Conservation (phyloP, 495 filamentous ascomycete genomes). For the Xylaria nigripes region DNA sequence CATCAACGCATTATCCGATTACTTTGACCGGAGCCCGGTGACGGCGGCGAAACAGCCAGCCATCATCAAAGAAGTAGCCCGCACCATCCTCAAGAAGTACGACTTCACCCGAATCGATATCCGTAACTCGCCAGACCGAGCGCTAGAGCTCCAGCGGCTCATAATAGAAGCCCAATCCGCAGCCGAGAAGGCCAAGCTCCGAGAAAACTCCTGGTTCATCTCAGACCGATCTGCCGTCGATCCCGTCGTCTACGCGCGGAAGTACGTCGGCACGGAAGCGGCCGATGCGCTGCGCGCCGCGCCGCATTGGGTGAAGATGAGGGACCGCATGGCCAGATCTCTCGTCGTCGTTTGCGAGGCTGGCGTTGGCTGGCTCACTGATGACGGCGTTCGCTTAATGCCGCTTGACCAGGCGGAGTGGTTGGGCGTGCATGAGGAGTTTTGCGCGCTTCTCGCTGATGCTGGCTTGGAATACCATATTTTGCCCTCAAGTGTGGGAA, state of each 20-base stretch:
- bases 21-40: slow-evolving; percentile 18
- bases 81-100: slow-evolving; percentile 32
- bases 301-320: slow-evolving; percentile 28
- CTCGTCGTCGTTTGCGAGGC: slow-evolving; percentile 41
- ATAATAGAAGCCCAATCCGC: slow-evolving; percentile 39
- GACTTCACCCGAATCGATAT: slow-evolving; percentile 36
- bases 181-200: slow-evolving; percentile 25
- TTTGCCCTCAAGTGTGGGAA: slow-evolving; percentile 12
- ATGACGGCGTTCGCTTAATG: slow-evolving; percentile 48
- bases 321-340: slow-evolving; percentile 28
- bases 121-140: slow-evolving; percentile 20
- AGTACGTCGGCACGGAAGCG: slow-evolving; percentile 30
- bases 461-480: slow-evolving; percentile 19
- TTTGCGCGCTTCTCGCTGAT: slow-evolving; percentile 20
- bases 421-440: slow-evolving; percentile 26
- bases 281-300: slow-evolving; percentile 19
- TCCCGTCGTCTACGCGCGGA: slow-evolving; percentile 38
- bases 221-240: slow-evolving; percentile 46
- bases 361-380: slow-evolving; percentile 32
- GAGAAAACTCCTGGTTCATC: slow-evolving; percentile 32
- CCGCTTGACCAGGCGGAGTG: slow-evolving; percentile 34
- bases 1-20: slow-evolving; percentile 27
- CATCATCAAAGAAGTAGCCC: slow-evolving; percentile 40
- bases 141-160: slow-evolving; percentile 33
- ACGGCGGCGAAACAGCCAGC: slow-evolving; percentile 10